phyloP scores from a whole-genome alignment of 768 basidiomycete genomes.

The Lanmaoa pseudosensibilis region DNA sequence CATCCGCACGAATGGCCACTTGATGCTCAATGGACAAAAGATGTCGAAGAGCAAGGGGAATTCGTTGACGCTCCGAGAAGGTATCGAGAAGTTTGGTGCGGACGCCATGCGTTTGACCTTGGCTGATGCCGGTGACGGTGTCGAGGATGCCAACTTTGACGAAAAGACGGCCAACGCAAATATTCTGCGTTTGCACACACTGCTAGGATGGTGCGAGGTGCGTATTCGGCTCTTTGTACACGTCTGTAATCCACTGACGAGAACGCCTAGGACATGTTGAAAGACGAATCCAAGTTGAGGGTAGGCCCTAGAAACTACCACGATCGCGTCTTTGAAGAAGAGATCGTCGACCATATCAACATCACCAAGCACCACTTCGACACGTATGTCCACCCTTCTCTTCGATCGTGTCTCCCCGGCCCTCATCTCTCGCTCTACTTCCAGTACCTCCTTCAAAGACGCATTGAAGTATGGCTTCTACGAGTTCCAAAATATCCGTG shows the following conservation, averaged over 20 bases:
- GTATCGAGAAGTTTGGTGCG: slow-evolving; percentile 93
- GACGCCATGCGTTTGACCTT: slow-evolving; percentile 90
- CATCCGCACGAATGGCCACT: slow-evolving; percentile 93
- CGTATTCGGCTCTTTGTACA: slow-evolving; percentile 18
- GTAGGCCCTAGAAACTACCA: slow-evolving; percentile 76
- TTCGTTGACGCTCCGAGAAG: slow-evolving; percentile 85
- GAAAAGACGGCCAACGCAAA: slow-evolving; percentile 98
- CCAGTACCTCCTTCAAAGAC: slow-evolving; percentile 92
- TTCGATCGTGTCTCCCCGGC: not conserved
- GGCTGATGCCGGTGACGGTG: slow-evolving; percentile 95
- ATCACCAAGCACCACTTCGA: slow-evolving; percentile 80
- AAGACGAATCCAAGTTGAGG: slow-evolving; percentile 69
- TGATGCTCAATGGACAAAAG: slow-evolving; percentile 97
- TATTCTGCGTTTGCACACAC: slow-evolving; percentile 88
- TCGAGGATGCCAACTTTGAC: slow-evolving; percentile 99
- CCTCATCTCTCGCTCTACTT: slow-evolving; percentile 30
- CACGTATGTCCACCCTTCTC: slow-evolving; percentile 52
- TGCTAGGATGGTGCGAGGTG: slow-evolving; percentile 91
- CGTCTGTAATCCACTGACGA: not conserved
- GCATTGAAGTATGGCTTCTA: slow-evolving; percentile 95
- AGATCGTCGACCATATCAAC: slow-evolving; percentile 84
- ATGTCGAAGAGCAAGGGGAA: slow-evolving; percentile 99
- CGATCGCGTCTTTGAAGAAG: slow-evolving; percentile 88
- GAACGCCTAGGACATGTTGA: slow-evolving; percentile 69
- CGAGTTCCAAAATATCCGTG: slow-evolving; percentile 87